Conservation (phyloP, 2,329 filamentous ascomycete genomes). For the Penicillium sumatraense region DNA sequence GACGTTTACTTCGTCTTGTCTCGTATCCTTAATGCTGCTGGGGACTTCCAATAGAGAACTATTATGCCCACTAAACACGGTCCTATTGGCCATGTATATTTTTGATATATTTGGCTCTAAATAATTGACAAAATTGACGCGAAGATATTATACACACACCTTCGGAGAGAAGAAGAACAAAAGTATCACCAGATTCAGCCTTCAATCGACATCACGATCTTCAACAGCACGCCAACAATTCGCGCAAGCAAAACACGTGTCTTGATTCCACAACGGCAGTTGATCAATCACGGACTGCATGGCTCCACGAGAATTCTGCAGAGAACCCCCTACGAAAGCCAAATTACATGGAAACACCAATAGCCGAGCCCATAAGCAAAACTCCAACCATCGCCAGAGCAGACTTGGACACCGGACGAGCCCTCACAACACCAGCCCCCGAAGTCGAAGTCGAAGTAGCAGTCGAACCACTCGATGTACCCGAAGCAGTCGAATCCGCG, state of each 20-base stretch:
- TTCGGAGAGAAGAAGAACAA: background rate
- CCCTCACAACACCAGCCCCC: conserved; percentile 4
- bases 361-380: conserved; percentile 15
- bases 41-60: conserved; percentile 35
- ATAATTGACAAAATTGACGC: background rate
- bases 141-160: background rate
- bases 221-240: no score
- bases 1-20: conserved; percentile 30
- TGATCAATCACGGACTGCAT: no score
- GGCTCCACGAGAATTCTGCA: no score
- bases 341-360: conserved; percentile 22
- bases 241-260: no score
- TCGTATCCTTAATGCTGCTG: conserved; percentile 36
- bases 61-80: conserved; percentile 9
- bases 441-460: conserved; percentile 18
- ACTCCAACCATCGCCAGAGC: conserved; percentile 12
- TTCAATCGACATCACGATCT: no score
- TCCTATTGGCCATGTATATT: background rate
- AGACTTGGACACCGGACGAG: conserved; percentile 16
- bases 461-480: conserved; percentile 16
- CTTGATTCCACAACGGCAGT: no score
- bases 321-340: no score
- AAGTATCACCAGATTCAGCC: background rate
- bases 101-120: background rate
- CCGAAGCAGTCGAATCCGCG: conserved; percentile 8